These are phyloP conservation scores for Salix arbutifolia DNA, from an alignment of 345 rosid species.

Conservation along the genomic window DNA sequence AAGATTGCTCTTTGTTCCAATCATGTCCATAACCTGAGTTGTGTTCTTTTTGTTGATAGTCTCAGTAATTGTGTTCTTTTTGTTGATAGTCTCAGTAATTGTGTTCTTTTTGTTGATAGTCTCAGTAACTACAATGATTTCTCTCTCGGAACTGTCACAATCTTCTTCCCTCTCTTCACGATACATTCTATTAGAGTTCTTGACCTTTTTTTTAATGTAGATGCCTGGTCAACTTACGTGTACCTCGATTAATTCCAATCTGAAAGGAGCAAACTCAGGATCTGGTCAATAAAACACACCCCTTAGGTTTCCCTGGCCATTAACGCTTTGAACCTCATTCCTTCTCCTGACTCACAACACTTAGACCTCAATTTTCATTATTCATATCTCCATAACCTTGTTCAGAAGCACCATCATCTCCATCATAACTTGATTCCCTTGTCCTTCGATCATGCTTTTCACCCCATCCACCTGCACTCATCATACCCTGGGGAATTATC, in stretches of 20 bases:
- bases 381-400: slow-evolving; percentile 69
- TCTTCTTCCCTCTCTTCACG: slow-evolving; percentile 72
- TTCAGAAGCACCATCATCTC: slow-evolving; percentile 77
- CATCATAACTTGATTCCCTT: slow-evolving; percentile 69
- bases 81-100: slow-evolving; percentile 63
- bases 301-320: slow-evolving; percentile 6
- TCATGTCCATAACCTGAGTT: slow-evolving; percentile 63
- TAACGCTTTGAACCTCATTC: slow-evolving; percentile 67
- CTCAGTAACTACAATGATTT: slow-evolving; percentile 62
- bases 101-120: slow-evolving; percentile 53
- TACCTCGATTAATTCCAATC: too few species aligned
- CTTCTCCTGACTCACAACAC: slow-evolving; percentile 51
- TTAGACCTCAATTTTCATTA: slow-evolving; percentile 64
- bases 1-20: slow-evolving; percentile 60
- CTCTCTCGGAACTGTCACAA: slow-evolving; percentile 50
- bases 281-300: too few species aligned
- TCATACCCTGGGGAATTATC: slow-evolving; percentile 75
- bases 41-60: slow-evolving; percentile 53
- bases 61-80: too few species aligned
- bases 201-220: slow-evolving; percentile 20
- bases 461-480: slow-evolving; percentile 70
- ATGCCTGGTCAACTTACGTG: too few species aligned
- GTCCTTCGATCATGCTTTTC: slow-evolving; percentile 73
- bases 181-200: slow-evolving; percentile 69
- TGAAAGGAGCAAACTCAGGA: too few species aligned